Base-by-base conservation (phyloP, 2,329 filamentous ascomycete genomes). In the Lojkania enalia region DNA sequence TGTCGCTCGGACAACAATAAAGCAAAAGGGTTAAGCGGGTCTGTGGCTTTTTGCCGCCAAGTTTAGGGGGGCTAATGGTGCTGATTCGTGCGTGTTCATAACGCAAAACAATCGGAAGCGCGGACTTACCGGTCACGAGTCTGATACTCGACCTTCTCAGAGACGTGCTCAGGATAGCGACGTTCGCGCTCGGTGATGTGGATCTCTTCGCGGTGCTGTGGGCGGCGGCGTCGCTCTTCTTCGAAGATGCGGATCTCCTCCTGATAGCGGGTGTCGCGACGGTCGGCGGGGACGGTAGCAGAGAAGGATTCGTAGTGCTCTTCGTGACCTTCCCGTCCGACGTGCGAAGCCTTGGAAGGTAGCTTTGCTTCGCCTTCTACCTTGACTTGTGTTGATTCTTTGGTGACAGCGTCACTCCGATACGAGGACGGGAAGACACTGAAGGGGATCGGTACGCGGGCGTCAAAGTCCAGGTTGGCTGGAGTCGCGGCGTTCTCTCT, bases 391-490 rank as follows among this genome's bases (percentile, higher is more conserved):
- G 84, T 84, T 74, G 79, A 77, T 72, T 81, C 76, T 70, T 72
- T 77, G 74, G 80, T 61, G 59, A 66, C 79, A 77, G 80, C 79
- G 78, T 84, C 82, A 81, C 81, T 85, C 77, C 87, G 84, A 84
- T 96, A 97, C 78, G 90, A 89, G 77, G 90, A 96, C 81, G 92
- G 92, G 85, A 97, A 96, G 87, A 96, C 88, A 88, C 90, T 96
- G 86, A 96, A 95, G 80, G 92, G 92, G 79, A 97, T 94, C 63
- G 82, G 92, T 59, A 96, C 88, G 78, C 90, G 88, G 79, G 91
- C 90, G 88, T 96, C 91, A 94, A 95, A 96, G 89, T 96, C 91
- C 91, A 96, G 91, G 82, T 90, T 96, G 89, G 80, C 89, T 87
- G 87, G 85, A 85, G 87, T 84, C 77, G 73, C 74, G 75, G 77